Base-by-base conservation (phyloP, 805 yeast species). In the Ogataea nitratoaversa region DNA sequence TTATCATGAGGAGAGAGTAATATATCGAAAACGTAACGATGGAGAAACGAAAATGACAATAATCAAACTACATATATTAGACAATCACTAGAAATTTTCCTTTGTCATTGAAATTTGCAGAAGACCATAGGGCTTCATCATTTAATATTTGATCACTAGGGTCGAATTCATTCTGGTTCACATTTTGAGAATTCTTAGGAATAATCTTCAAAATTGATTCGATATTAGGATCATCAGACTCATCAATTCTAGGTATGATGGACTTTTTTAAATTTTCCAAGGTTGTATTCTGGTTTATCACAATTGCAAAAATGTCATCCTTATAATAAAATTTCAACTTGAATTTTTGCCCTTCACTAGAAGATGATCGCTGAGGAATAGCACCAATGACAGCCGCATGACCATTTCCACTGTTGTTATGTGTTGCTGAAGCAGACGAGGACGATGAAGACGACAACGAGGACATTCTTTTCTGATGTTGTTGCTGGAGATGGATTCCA, bases 241-340 rank as follows among this genome's bases (percentile, higher is more conserved):
- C 66, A 40, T 62, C 65, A 13, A 62, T 49, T 31, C 63, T 50
- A 2, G 65, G 59, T 22, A 55, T 40, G 7, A 63, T 53, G 17
- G 48, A 18, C 18, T 44, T 45, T 40, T 57, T 61, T 34, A 65
- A 41, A 1, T 56, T 57, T 2, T 33, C 24, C 12, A 64, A 38
- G 2, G 50, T 41, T 11, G 54, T 47, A 29, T 49, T 50, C 3
- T 52, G 51, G 3, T 54, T 44, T n/a, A 64, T 59, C 9, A 53
- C 53, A 19, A 85, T 68, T 1, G 88, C 93, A 66, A 84, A 85
- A 13, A 85, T 85, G 56, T 85, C 95, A 53, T 84, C 93, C 43
- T 79, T 81, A 54, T 78, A 84, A 57, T 81, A 85, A 53, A 85
- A 83, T 58, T 85, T 85, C 37, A 84, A 75, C 59, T 85, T 85